These are phyloP conservation scores for Paraphaeosphaeria sporulosa DNA, from an alignment of 2,329 filamentous ascomycete species.

Conservation along the genomic window DNA sequence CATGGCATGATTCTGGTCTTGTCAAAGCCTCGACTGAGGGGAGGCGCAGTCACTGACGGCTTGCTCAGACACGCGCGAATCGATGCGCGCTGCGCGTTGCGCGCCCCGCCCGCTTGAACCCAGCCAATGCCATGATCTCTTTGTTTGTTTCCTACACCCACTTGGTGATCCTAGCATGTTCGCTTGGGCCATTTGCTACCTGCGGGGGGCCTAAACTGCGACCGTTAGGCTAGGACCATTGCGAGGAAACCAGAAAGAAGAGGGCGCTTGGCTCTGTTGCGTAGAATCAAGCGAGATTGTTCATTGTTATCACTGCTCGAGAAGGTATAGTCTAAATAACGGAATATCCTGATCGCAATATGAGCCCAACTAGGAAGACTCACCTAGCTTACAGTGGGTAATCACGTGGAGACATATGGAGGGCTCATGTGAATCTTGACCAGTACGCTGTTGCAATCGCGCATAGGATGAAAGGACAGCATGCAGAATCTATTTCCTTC, in stretches of 20 bases:
- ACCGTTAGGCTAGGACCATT: conserved; percentile 6
- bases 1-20: not conserved
- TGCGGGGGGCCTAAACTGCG: conserved; percentile 2
- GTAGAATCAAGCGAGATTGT: not conserved
- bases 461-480: not conserved
- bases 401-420: not conserved
- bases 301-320: not conserved
- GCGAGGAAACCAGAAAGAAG: not conserved
- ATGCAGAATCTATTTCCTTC: not conserved
- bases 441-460: not conserved
- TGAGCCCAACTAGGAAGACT: not conserved
- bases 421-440: not conserved
- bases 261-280: not conserved
- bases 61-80: not conserved
- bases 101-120: not conserved
- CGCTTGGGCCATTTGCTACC: not conserved
- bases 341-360: not conserved
- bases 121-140: not conserved
- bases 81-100: not conserved
- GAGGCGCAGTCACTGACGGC: conserved; percentile 1
- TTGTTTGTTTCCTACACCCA: conserved; percentile 4
- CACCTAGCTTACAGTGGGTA: not conserved
- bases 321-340: not conserved
- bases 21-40: not conserved
- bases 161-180: conserved; percentile 4